phyloP scores from a whole-genome alignment of 1,139 yeast species.

The Hemisphaericaspora xylanilytica region DNA sequence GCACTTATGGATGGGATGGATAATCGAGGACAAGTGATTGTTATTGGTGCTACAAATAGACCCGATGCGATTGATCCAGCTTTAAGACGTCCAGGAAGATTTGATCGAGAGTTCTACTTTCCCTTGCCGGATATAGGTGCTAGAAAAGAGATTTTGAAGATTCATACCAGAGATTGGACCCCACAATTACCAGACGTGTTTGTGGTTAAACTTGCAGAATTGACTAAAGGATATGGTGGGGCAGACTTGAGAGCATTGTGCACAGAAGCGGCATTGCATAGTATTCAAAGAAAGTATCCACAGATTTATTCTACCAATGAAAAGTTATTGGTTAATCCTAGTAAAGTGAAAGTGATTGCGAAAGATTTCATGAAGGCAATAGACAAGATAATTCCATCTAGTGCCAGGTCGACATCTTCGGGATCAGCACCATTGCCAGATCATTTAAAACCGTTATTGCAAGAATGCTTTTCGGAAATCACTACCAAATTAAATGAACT shows the following conservation, averaged over 20 bases:
- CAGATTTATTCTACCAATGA: conserved; percentile 82
- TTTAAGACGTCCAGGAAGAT: conserved; percentile 93
- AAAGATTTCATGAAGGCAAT: conserved; percentile 85
- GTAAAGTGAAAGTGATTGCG: conserved; percentile 71
- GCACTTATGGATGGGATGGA: conserved; percentile 99
- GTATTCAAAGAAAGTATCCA: conserved; percentile 90
- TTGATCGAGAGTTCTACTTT: conserved; percentile 94
- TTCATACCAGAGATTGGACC: conserved; percentile 88
- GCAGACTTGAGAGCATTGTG: conserved; percentile 94
- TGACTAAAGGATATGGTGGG: conserved; percentile 97
- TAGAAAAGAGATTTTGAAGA: conserved; percentile 70
- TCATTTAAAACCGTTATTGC: conserved; percentile 61
- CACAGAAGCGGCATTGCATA: conserved; percentile 90
- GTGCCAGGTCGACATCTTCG: conserved; percentile 79
- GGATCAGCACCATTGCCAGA: conserved; percentile 80
- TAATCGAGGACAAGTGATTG: conserved; percentile 92
- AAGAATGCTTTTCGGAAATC: conserved; percentile 47
- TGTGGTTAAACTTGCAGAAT: conserved; percentile 63
- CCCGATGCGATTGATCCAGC: conserved; percentile 99
- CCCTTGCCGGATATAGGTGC: conserved; percentile 87
- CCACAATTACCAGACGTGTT: conserved; percentile 65
- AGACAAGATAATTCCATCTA: conserved; percentile 86
- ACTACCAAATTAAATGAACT: conserved; percentile 51
- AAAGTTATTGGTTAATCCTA: conserved; percentile 71
- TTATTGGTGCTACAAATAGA: conserved; percentile 96